These are phyloP conservation scores for Blastobotrys buckinghamii DNA, from an alignment of 1,139 yeast genomes.

Conservation along the genomic window DNA sequence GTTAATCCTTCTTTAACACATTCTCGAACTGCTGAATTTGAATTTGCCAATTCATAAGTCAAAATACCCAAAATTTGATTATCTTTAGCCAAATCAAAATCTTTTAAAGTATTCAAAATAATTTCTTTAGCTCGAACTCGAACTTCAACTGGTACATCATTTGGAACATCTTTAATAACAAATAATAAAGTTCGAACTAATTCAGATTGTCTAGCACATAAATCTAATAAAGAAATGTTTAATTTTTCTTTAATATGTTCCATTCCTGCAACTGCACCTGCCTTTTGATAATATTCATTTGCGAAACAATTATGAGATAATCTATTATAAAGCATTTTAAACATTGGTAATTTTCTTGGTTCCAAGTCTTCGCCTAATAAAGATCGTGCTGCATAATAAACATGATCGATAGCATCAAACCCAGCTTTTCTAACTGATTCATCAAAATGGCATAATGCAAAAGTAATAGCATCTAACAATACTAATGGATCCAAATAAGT, in stretches of 20 bases:
- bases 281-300: constrained; percentile 75
- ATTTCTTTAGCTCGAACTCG: constrained; percentile 64
- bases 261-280: constrained; percentile 86
- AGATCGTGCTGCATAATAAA: constrained; percentile 56
- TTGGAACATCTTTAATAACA: constrained; percentile 84
- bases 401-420: constrained; percentile 53
- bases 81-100: constrained; percentile 58
- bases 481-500: constrained; percentile 65
- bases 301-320: constrained; percentile 90
- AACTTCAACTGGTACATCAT: constrained; percentile 79
- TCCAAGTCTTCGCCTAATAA: constrained; percentile 64
- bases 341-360: constrained; percentile 65
- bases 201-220: constrained; percentile 71
- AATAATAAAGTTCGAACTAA: constrained; percentile 81
- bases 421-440: constrained; percentile 68
- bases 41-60: constrained; percentile 88
- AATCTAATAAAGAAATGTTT: constrained; percentile 64
- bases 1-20: constrained; percentile 71
- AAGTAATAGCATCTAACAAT: constrained; percentile 66
- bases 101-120: constrained; percentile 55
- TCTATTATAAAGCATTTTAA: constrained; percentile 70
- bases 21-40: constrained; percentile 74
- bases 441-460: constrained; percentile 75
- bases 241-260: constrained; percentile 65
- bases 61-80: constrained; percentile 76